Evolutionary conservation across 2,329 filamentous ascomycete species (phyloP).

Genomic region (Paraphaeosphaeria sporulosa): DNA sequence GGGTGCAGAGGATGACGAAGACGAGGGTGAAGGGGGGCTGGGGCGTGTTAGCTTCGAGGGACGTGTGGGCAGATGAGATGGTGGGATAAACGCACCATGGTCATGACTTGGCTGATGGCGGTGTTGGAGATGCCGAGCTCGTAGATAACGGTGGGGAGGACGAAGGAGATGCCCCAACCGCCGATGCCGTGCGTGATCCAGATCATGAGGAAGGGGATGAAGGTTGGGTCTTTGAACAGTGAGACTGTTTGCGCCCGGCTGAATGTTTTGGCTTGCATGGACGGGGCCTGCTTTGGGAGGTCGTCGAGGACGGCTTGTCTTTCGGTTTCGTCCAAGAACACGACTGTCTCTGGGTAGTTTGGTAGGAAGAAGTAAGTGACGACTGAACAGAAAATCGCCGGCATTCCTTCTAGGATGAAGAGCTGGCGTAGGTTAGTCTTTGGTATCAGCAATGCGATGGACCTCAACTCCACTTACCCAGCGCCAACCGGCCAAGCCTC

Average conservation of each 20-base stretch:
- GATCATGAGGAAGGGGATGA: constrained; percentile 34
- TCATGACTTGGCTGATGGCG: constrained; percentile 33
- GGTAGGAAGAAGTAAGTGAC: constrained; percentile 31
- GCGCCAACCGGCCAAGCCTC: constrained; percentile 46
- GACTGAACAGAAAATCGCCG: constrained; percentile 23
- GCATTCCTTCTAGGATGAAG: constrained; percentile 35
- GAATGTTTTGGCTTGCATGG: constrained; percentile 37
- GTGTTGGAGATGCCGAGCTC: constrained; percentile 57
- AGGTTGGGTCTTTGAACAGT: constrained; percentile 28
- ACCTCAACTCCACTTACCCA: constrained; percentile 29
- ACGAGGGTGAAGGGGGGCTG: constrained; percentile 32
- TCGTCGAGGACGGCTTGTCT: constrained; percentile 25
- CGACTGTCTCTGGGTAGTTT: constrained; percentile 29
- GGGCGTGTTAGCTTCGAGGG: constrained; percentile 2
- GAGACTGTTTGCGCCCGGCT: constrained; percentile 24
- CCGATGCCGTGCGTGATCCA: constrained; percentile 35
- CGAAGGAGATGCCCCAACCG: constrained; percentile 33
- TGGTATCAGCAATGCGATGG: neutral
- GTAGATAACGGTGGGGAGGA: constrained; percentile 32
- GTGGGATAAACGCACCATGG: constrained; percentile 28
- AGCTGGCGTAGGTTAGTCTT: too few species aligned
- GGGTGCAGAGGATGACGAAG: constrained; percentile 28
- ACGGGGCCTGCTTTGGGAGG: constrained; percentile 30
- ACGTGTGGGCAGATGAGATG: neutral
- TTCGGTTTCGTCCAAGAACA: constrained; percentile 28